Base-by-base conservation (phyloP, 768 basidiomycete genomes). In the Trametes coccinea region DNA sequence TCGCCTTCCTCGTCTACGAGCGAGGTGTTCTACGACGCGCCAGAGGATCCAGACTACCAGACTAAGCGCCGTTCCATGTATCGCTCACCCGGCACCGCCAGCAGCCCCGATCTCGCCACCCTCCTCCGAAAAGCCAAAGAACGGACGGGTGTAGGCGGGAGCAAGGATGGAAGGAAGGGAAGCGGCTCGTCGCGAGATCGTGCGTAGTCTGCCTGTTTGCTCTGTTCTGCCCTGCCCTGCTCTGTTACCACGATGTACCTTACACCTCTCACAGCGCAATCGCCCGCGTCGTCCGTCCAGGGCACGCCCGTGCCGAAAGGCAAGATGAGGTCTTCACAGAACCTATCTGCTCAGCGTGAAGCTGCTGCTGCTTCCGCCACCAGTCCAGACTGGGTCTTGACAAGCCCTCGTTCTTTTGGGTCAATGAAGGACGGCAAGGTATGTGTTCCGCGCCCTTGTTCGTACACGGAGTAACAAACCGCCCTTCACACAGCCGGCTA, bases 81-180 rank as follows among this genome's bases (percentile, higher is more conserved):
- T 72, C 82, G 95, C 59, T 89, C 91, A 17, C 82, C 90, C 10
- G 95, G 93, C 45, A 95, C 93, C 7, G 90, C 93, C 37, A 92
- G 90, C 67, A 93, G 90, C 70, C 95, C 95, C 30, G 95, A 98
- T 75, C 80, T 97, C 22, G 92, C 92, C 4, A 94, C 92, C 9
- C 80, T 97, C 55, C 73, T 95, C 55, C 82, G 88, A 63, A 95
- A 94, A 75, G 89, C 91, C 14, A 92, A 88, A 74, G 89, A 89
- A 68, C 78, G 82, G 52, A 84, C 84, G 75, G 70, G 60, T 71
- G 74, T 57, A 67, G 70, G 33, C 33, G 59, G 56, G 14, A 56
- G 50, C 34, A 63, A 47, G 59, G 69, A 66, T 52, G 66, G 55
- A 44, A 57, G 63, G 27, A 41, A 73, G 70, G 10, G 76, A 79